Conservation (phyloP, 306 rosid genomes). For the Crataegus laevigata region DNA sequence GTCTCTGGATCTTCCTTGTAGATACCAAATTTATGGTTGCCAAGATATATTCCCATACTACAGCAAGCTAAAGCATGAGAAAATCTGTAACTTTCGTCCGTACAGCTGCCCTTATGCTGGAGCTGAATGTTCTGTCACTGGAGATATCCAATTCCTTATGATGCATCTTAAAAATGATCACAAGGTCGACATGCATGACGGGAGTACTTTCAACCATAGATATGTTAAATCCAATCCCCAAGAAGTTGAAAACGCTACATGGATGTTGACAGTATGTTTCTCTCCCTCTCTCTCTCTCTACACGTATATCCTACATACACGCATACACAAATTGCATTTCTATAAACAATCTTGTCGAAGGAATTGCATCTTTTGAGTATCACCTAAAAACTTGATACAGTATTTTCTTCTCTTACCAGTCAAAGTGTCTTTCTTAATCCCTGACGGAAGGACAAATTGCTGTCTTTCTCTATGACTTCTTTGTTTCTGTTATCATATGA, state of each 20-base stretch:
- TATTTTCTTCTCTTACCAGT: background rate
- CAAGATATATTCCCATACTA: conserved; percentile 40
- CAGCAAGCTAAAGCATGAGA: conserved; percentile 53
- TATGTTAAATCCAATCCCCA: conserved; percentile 51
- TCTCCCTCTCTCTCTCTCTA: background rate
- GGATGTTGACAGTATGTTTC: conserved; percentile 46
- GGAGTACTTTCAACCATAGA: conserved; percentile 49
- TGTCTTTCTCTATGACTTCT: background rate
- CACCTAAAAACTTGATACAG: background rate
- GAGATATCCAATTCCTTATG: conserved; percentile 43
- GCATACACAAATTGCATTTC: background rate
- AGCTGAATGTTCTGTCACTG: conserved; percentile 42
- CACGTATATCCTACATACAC: background rate
- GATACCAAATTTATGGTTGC: conserved; percentile 38
- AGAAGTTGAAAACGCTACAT: conserved; percentile 49
- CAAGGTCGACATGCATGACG: conserved; percentile 56
- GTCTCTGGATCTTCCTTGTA: conserved; percentile 50
- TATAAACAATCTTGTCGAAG: background rate
- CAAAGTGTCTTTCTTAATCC: background rate
- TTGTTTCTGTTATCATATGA: too few relatives aligned
- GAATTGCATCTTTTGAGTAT: background rate
- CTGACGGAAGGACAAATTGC: background rate
- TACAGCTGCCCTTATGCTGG: conserved; percentile 52
- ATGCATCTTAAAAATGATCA: conserved; percentile 45
- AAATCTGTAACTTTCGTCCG: conserved; percentile 37